These are phyloP conservation scores for Sclerospora graminicola DNA, from an alignment of 352 stramenopile genomes.

Conservation along the genomic window DNA sequence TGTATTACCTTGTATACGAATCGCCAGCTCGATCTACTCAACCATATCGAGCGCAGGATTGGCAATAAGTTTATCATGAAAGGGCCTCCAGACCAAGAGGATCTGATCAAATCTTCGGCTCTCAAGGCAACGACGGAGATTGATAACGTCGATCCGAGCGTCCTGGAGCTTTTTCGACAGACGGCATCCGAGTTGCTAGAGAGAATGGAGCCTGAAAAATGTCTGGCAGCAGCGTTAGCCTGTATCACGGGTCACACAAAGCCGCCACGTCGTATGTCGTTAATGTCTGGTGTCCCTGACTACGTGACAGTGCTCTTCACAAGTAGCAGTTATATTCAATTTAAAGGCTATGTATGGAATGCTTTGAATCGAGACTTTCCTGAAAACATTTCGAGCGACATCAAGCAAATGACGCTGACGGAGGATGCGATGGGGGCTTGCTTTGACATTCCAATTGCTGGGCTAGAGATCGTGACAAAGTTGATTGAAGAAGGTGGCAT, in stretches of 20 bases:
- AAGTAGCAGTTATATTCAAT: constrained; percentile 73
- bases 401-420: constrained; percentile 87
- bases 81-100: constrained; percentile 70
- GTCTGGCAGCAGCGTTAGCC: constrained; percentile 73
- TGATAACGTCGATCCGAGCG: constrained; percentile 56
- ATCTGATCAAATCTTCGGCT: constrained; percentile 84
- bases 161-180: constrained; percentile 71
- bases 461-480: constrained; percentile 51
- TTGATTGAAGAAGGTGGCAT: constrained; percentile 60
- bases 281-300: constrained; percentile 86
- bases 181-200: constrained; percentile 59
- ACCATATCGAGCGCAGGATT: constrained; percentile 81
- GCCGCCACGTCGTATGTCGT: constrained; percentile 60
- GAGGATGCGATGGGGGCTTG: constrained; percentile 83
- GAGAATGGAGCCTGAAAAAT: constrained; percentile 43
- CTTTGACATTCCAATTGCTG: constrained; percentile 82
- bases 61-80: constrained; percentile 87
- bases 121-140: constrained; percentile 80
- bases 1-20: constrained; percentile 95
- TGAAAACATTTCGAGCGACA: constrained; percentile 57
- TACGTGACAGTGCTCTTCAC: constrained; percentile 85
- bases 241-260: constrained; percentile 88
- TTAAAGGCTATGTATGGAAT: constrained; percentile 89
- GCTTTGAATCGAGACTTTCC: constrained; percentile 81
- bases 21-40: constrained; percentile 62